Conservation (phyloP, 1,284 basidiomycete species). For the Austroboletus novae-zelandiae region DNA sequence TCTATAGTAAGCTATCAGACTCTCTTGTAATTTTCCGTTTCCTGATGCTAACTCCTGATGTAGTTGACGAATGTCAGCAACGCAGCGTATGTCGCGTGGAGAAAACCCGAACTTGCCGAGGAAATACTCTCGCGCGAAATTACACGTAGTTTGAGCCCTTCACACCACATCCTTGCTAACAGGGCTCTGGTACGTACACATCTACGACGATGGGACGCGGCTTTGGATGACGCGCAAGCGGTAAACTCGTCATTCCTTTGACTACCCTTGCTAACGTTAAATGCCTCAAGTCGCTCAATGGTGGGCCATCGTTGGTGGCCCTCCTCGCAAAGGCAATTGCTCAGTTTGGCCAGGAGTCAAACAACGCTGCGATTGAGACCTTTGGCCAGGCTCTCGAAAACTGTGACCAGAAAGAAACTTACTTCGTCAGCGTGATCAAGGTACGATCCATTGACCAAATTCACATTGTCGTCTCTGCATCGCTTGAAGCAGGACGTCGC, state of each 20-base stretch:
- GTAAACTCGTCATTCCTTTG: conserved; percentile 3
- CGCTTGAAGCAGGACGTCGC: conserved; percentile 9
- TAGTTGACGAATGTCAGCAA: conserved; percentile 19
- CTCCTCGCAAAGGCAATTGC: conserved; percentile 12
- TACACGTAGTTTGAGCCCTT: not conserved
- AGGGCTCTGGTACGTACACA: conserved; percentile 17
- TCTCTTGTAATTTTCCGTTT: conserved; percentile 3
- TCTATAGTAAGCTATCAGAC: conserved; percentile 9
- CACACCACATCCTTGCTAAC: conserved; percentile 13
- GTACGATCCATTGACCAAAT: not conserved
- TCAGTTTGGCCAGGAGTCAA: not conserved
- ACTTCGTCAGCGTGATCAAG: conserved; percentile 17
- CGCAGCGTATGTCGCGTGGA: conserved; percentile 14
- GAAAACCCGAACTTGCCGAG: conserved; percentile 10
- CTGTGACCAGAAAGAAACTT: conserved; percentile 3
- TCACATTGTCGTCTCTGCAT: not conserved
- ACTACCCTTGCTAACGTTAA: not conserved
- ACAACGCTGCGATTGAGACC: not conserved
- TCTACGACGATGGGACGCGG: conserved; percentile 7
- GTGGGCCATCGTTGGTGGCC: conserved; percentile 7
- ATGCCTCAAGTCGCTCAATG: conserved; percentile 9
- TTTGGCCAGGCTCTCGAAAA: conserved; percentile 7
- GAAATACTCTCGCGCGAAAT: conserved; percentile 17
- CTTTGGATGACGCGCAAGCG: conserved; percentile 15
- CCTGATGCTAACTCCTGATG: not conserved